Base-by-base conservation (phyloP, 148 eudicot genomes). In the Silene latifolia region DNA sequence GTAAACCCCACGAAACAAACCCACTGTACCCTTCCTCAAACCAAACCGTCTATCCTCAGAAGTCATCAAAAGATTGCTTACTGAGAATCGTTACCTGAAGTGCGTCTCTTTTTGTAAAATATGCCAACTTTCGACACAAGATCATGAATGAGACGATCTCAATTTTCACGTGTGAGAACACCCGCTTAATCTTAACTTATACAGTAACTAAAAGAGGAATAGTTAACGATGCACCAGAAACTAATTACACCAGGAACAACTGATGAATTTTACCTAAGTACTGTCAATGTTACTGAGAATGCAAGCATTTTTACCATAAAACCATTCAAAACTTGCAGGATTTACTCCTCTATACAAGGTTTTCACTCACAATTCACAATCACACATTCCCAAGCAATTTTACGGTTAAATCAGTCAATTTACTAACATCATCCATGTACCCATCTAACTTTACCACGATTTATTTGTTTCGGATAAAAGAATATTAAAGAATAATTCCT, bases 401-500 rank as follows among this genome's bases (percentile, higher is more conserved):
- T 72, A 23, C 62, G 42, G 21, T 63, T 68, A 69, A 35, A 39
- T 42, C 19, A 51, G 62, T 47, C 72, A 71, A 20, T 63, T 75
- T 24, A 51, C 69, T 23, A 68, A 61, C 39, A 74, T 59, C 69
- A 74, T 58, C 62, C 68, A 62, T 9, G 46, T 19, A 74, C 20
- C 60, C 24, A 58, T 4, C n/a, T 13, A 17, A 13, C 39, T 17
- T 7, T 63, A 3, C 7, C 53, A 54, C 42, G 20, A 57, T 75
- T 42, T 67, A 19, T 32, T 79, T 24, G 14, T 75, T 63, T 57
- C 27, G n/a, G 8, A 64, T 62, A 54, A 80, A 80, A 80, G 76
- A 76, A 80, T 75, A 69, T 71, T 39, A 54, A 78, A 19, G 57
- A 72, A 78, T 61, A 24, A 19, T 78, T 78, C 81, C 77, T 73